These are phyloP conservation scores for Geum urbanum DNA, from an alignment of 306 rosid species.

Conservation along the genomic window DNA sequence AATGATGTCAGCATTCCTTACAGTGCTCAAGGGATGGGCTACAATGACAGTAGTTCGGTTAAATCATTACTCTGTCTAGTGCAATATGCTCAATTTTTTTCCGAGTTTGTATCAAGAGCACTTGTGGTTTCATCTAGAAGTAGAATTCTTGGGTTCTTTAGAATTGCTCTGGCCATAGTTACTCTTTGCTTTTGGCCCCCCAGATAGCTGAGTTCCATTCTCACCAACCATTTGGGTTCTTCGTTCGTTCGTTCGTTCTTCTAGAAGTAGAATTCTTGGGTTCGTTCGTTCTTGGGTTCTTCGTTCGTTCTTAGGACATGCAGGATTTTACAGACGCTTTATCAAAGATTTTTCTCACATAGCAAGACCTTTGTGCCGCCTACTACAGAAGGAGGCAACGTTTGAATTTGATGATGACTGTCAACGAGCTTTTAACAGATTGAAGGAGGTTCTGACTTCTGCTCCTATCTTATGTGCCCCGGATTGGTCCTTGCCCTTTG, in stretches of 20 bases:
- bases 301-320: too few relatives aligned
- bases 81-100: slow-evolving; percentile 48
- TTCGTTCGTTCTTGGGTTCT: background rate
- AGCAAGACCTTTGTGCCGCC: too few relatives aligned
- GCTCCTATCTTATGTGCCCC: too few relatives aligned
- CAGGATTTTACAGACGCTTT: too few relatives aligned
- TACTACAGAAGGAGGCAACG: too few relatives aligned
- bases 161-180: slow-evolving; percentile 49
- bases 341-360: too few relatives aligned
- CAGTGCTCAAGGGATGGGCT: slow-evolving; percentile 48
- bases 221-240: slow-evolving; percentile 73
- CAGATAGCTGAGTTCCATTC: slow-evolving; percentile 71
- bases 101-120: slow-evolving; percentile 53
- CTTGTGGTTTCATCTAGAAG: slow-evolving; percentile 56
- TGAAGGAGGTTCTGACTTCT: too few relatives aligned
- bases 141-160: slow-evolving; percentile 43
- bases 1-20: slow-evolving; percentile 44
- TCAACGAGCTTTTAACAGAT: too few relatives aligned
- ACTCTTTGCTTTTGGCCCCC: slow-evolving; percentile 59
- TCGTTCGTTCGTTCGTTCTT: too few relatives aligned
- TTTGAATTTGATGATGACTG: too few relatives aligned
- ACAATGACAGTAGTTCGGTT: slow-evolving; percentile 42
- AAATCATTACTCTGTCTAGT: slow-evolving; percentile 41
- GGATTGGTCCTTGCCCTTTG: too few relatives aligned
- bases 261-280: too few relatives aligned